A percentile compares a stretch with the other conserved stretches of the same genome.
These are phyloP conservation scores for Naematelia aurantialba DNA, from an alignment of 768 basidiomycete species.

Conservation along the genomic window DNA sequence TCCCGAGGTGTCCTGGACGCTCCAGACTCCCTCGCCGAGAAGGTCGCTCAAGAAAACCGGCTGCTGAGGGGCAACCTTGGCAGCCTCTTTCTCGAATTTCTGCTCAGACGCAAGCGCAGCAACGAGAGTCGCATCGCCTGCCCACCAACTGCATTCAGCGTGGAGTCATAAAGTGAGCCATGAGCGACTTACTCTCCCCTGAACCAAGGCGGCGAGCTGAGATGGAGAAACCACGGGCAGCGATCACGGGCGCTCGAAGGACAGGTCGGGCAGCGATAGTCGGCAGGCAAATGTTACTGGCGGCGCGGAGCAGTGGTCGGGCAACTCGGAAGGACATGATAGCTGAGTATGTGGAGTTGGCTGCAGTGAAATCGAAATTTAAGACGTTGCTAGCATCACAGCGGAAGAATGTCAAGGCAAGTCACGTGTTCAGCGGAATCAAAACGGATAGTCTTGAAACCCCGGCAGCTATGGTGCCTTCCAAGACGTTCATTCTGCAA, in stretches of 20 bases:
- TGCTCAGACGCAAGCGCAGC: slow-evolving; percentile 74
- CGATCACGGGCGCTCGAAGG: slow-evolving; percentile 10
- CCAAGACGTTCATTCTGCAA: no score
- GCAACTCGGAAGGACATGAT: slow-evolving; percentile 22
- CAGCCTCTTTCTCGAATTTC: slow-evolving; percentile 72
- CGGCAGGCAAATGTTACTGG: not conserved
- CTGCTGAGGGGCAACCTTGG: slow-evolving; percentile 46
- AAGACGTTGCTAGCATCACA: no score
- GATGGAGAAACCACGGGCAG: slow-evolving; percentile 24
- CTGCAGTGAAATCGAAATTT: no score
- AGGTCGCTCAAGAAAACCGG: slow-evolving; percentile 79
- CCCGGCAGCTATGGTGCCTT: no score
- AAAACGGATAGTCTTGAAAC: no score
- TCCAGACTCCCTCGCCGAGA: slow-evolving; percentile 71
- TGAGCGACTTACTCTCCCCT: slow-evolving; percentile 39
- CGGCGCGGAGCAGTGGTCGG: slow-evolving; percentile 7
- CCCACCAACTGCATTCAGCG: not conserved
- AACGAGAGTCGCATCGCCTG: slow-evolving; percentile 58
- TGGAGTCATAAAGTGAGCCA: no score
- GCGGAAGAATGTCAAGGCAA: no score
- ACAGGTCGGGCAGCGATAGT: slow-evolving; percentile 6
- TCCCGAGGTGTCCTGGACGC: slow-evolving; percentile 67
- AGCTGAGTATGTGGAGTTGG: no score
- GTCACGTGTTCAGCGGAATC: no score
- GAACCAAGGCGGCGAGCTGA: slow-evolving; percentile 33